Evolutionary conservation across 1,284 basidiomycete genomes (phyloP), one percentile per base, ranked within the genome.

Genomic region (Fomitopsis schrenkii): DNA sequence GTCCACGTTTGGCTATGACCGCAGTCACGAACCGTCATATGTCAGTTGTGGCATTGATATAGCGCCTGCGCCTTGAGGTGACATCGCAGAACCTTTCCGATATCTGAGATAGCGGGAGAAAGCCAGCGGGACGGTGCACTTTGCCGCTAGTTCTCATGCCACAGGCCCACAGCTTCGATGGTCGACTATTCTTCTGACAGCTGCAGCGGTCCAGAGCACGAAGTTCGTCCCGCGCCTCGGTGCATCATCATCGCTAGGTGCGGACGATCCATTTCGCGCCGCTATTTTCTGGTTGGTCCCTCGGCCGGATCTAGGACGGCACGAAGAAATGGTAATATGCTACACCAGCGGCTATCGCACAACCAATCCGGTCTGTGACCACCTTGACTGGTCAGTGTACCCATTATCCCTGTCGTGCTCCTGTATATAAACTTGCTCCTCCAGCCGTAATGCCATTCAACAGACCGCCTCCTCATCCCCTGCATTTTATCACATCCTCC

Each of bases 271-370:
- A 14, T 10, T 19, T 26, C 15, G 46, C 44, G 36, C 42, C 8
- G 6, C 19, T 4, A 4, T 33, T 26, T 26, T 59, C 57, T 42
- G 57, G 57, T 59, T 59, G 57, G 57, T 35, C 35, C 8, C 17
- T 35, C 57, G 57, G 57, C 57, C 57, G 57, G 57, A 59, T 59
- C 57, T 59, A 59, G 19, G n/a, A 26, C 52, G 52, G 52, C 35
- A 30, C 48, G 48, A 50, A 5, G 15, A 17, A 17, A 50, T 50
- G 48, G 52, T 54, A 40, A 40, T 36, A 17, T 5, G 14, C 52
- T 2, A 50, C 6, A 15, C 35, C 42, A 33, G 56, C 56, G 56
- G 56, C 56, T 58, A 58, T 58, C 35, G 35, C 35, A 22, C 33
- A 26, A 38, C 52, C 52, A 40, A 22, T 54, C 35, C 22, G 52